Evolutionary conservation across 2,329 filamentous ascomycete genomes (phyloP), one percentile per base, ranked within the genome.

Genomic region (Gaeumannomyces tritici): DNA sequence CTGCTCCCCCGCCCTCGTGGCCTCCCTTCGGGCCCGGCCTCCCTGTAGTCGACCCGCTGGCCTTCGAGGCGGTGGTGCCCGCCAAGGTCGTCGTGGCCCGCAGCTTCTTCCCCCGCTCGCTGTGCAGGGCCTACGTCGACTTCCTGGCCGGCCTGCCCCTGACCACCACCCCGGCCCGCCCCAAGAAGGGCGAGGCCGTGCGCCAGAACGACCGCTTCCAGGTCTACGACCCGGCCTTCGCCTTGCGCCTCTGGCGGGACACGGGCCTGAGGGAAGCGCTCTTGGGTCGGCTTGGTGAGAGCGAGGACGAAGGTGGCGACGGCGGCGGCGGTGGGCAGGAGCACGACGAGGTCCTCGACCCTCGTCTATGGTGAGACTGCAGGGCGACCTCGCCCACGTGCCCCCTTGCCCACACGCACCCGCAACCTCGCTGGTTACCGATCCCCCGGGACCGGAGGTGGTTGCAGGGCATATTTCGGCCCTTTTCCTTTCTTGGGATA

Each of bases 171-270:
- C 91, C 91, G 0, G 86, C 85, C 0, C 86, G 85, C 64, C 91
- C 91, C 1, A 93, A 90, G 73, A 87, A 85, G 65, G 91, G 90
- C 59, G 88, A 95, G 62, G 92, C 92, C 1, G 82, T 91, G 9
- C 83, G 93, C 47, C 89, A 96, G 58, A 97, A 97, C 72, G 93
- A 97, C 72, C 86, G 93, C 13, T 96, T 89, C 69, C 91, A 96
- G 75, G 78, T 96, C 26, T 79, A 92, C 31, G 93, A 97, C 75
- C 75, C 83, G 31, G 73, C 66, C 0, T 96, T 97, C 73, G 90
- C 93, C 0, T 80, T 85, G 68, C 79, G 82, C 62, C 74, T 97
- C 18, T 98, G 93, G 92, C 80, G 81, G 57, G 81, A 84, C 65
- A 96, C 92, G 1, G 89, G 88, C 0, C 74, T 98, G 66, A 86